Base-by-base conservation (phyloP, 495 filamentous ascomycete genomes). In the Pseudoneurospora amorphoporcata region DNA sequence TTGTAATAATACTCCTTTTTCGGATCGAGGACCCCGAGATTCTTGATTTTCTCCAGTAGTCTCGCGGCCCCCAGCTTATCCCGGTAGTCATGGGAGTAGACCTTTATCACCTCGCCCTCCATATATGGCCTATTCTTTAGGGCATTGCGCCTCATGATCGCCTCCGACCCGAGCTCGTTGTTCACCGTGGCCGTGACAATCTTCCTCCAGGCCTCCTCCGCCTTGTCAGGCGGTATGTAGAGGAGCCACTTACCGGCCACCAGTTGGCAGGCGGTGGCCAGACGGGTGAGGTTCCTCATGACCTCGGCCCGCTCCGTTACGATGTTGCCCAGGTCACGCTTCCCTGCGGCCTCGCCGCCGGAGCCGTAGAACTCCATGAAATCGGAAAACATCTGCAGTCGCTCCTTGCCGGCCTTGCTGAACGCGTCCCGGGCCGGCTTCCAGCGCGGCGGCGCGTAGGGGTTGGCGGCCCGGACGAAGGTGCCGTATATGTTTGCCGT, bases 41-140 rank as follows among this genome's bases (percentile, higher is more conserved):
- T 82, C 53, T 86, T 84, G 73, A 96, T 76, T 72, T 82, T 85
- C 74, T 81, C 74, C 71, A 92, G 74, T 17, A 95, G 90, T 45
- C 91, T 84, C 72, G 82, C 87, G 29, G 94, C 87, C 78, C 95
- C 93, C 23, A 84, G 81, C 58, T 78, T 81, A 75, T 96, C 91
- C 40, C 79, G 81, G 78, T 91, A 94, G 78, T 97, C 89, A 58
- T 81, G 79, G 32, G 92, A 95, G 80, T 95, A 97, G 3, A 96
- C 83, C 71, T 90, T 93, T 42, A 96, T 88, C 72, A 95, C 78
- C 12, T 8, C 53, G 53, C 53, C 53, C 1, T 65, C 23, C 23
- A 5, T 32, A 17, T 35, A 88, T 75, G 42, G 83, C 78, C 74
- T 88, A 85, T 32, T 78, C 76, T 8, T 17, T 40, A 3, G 72